A percentile compares a stretch with the other conserved stretches of the same genome.
Evolutionary conservation across 306 rosid species (phyloP).

Genomic region (Echinosophora koreensis): DNA sequence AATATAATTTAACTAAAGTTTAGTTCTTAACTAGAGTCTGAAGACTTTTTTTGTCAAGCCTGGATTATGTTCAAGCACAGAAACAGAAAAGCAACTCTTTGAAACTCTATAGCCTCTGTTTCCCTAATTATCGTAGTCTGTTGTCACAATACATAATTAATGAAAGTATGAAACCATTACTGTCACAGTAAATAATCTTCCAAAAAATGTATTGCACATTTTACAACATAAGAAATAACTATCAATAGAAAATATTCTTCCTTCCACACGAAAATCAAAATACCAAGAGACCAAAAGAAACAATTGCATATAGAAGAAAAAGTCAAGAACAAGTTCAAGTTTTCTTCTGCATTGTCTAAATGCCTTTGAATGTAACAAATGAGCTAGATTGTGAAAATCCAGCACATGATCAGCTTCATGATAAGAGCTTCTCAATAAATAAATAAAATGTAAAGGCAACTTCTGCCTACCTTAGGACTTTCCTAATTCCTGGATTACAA

Average conservation of each 20-base stretch:
- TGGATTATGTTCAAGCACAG: background rate
- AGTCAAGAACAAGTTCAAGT: background rate
- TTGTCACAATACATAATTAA: background rate
- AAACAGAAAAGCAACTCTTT: background rate
- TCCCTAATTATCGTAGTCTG: background rate
- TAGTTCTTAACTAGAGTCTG: background rate
- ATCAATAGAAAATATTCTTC: background rate
- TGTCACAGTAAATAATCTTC: background rate
- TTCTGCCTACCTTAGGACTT: background rate
- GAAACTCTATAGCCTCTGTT: background rate
- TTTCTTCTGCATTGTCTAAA: background rate
- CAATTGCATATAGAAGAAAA: background rate
- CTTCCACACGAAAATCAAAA: background rate
- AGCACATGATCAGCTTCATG: background rate
- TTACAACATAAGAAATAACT: background rate
- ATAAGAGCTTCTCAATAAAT: background rate
- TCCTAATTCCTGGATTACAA: background rate
- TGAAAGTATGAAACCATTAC: background rate
- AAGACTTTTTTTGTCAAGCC: background rate
- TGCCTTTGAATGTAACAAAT: background rate
- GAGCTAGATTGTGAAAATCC: background rate
- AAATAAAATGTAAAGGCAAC: background rate
- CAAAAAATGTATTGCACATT: constrained; percentile 3
- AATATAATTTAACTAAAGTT: background rate
- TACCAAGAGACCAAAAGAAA: background rate